phyloP scores from a whole-genome alignment of 2,329 filamentous ascomycete genomes.

The Penicillium sp. region DNA sequence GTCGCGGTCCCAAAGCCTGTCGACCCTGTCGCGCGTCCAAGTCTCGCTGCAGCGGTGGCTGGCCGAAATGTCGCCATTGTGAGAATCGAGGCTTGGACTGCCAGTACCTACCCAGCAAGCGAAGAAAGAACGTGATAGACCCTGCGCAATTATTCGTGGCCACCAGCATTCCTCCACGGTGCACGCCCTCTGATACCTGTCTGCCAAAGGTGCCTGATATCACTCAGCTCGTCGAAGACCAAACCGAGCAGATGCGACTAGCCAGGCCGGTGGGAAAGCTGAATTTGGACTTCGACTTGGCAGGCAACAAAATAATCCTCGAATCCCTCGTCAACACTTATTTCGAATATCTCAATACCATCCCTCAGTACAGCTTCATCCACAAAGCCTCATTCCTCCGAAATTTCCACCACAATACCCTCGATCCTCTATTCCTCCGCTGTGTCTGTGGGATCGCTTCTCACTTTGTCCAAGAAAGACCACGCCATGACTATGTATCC shows the following conservation, averaged over 20 bases:
- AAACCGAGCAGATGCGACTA: not conserved
- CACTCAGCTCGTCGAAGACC: not conserved
- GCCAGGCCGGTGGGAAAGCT: not conserved
- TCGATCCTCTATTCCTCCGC: not conserved
- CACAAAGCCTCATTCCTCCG: slow-evolving; percentile 7
- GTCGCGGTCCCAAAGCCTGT: not conserved
- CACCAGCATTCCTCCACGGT: not conserved
- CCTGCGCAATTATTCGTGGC: not conserved
- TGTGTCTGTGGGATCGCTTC: not conserved
- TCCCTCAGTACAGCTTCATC: not conserved
- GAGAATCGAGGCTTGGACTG: not conserved
- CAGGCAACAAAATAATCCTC: not conserved
- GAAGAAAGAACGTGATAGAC: not conserved
- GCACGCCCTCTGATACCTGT: not conserved
- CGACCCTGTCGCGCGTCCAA: not conserved
- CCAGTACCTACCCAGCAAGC: not conserved
- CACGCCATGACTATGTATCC: not conserved
- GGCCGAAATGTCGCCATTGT: not conserved
- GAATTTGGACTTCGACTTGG: not conserved
- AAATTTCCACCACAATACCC: not conserved
- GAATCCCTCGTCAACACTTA: not conserved
- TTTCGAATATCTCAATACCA: not conserved
- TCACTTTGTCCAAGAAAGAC: not conserved
- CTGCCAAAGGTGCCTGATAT: not conserved
- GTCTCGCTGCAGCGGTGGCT: not conserved